Evolutionary conservation across 805 yeast species (phyloP), one percentile per base, ranked within the genome.

Genomic region (Candida corydali): DNA sequence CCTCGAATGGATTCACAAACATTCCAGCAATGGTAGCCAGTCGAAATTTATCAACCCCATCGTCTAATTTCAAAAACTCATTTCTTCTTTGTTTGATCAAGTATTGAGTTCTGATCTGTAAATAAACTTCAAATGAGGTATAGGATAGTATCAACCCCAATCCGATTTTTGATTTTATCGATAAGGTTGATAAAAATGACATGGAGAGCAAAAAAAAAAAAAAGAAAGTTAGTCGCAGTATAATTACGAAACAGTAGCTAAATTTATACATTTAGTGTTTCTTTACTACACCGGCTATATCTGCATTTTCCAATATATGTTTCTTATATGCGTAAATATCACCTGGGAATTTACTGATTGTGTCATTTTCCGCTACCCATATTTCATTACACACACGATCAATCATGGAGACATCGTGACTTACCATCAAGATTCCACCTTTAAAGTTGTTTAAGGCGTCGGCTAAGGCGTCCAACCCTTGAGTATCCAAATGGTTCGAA

Each of bases 361-460:
- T 70, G 39, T 91, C 93, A 39, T 78, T 73, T 56, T 93, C 98
- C 59, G 95, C 82, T 30, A 88, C 95, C 96, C 96, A 91, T 42
- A 93, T 86, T 59, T 93, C 95, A 41, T 84, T 81, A 69, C 97
- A 87, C 9, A 91, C 96, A 38, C 76, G 73, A 50, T 84, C 78
- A 51, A 93, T 93, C 55, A 91, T 84, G 19, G 88, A 70, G 29
- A 93, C 97, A 70, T 93, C 99, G 74, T 93, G 98, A 35, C 96
- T 85, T 41, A 93, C 98, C 96, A 93, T 88, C 50, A 93, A 72
- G 17, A 93, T 84, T 61, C 98, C 98, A 57, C 98, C 98, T 54
- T 86, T 76, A 73, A 89, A 93, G 43, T 76, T 79, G 44, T 75
- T 79, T 56, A 93, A 70, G 1, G 98, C 98, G 29, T 84, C 94